Conservation (phyloP, 768 basidiomycete species). For the Suillus ampliporus region DNA sequence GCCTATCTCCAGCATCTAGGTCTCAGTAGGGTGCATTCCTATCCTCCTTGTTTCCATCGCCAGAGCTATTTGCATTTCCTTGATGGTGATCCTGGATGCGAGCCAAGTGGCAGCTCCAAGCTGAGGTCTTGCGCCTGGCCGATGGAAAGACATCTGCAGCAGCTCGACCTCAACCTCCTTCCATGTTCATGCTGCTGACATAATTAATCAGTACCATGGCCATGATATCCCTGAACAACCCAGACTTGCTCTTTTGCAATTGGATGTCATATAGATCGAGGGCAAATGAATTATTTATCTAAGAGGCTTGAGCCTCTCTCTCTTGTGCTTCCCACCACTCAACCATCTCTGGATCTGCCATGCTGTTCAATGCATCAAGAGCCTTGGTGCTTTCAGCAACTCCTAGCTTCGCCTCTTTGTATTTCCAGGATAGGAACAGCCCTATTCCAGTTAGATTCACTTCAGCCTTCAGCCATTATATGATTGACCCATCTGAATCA, state of each 20-base stretch:
- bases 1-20: neutral
- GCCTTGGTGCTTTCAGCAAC: neutral
- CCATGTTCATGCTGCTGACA: neutral
- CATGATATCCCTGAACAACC: too few relatives aligned
- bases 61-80: neutral
- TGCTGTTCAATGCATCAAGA: neutral
- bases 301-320: neutral
- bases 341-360: neutral
- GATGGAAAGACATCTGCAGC: too few relatives aligned
- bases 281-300: neutral
- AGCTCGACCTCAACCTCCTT: too few relatives aligned
- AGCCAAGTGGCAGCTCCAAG: too few relatives aligned
- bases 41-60: neutral
- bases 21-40: neutral
- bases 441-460: neutral
- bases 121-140: too few relatives aligned
- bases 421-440: neutral
- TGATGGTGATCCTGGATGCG: neutral
- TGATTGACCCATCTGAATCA: conserved; percentile 13
- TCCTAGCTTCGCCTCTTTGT: neutral
- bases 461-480: conserved; percentile 14
- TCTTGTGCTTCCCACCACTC: neutral
- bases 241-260: neutral
- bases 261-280: conserved; percentile 7
- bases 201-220: too few relatives aligned